These are phyloP conservation scores for Sherardia arvensis DNA, from an alignment of 257 asterid species.

Conservation along the genomic window DNA sequence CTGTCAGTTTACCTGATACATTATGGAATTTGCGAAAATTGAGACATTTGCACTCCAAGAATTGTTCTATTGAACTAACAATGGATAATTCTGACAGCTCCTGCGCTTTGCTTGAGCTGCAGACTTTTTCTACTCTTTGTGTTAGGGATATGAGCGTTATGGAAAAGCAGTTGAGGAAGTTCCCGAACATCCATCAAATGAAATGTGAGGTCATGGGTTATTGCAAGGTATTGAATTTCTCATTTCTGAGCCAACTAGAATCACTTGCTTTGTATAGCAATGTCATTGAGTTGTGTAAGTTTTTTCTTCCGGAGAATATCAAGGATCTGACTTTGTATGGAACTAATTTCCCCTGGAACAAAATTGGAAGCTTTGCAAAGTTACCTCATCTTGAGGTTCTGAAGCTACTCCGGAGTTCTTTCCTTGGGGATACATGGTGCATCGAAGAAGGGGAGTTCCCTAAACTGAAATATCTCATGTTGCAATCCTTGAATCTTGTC, in stretches of 20 bases:
- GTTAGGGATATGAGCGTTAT: too few species aligned
- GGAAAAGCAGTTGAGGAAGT: neutral
- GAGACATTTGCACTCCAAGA: neutral
- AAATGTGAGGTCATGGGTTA: neutral
- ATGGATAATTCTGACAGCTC: neutral
- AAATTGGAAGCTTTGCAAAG: neutral
- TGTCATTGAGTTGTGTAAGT: neutral
- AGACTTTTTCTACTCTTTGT: neutral
- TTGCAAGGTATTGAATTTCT: neutral
- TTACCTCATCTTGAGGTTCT: slow-evolving; percentile 7
- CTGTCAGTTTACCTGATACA: neutral
- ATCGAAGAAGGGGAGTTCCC: neutral
- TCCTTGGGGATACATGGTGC: slow-evolving; percentile 1
- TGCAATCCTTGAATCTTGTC: neutral
- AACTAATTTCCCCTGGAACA: neutral
- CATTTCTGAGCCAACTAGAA: neutral
- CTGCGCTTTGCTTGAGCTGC: neutral
- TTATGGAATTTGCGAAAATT: neutral
- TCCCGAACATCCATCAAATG: slow-evolving; percentile 1
- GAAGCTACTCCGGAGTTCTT: neutral
- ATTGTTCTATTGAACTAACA: neutral
- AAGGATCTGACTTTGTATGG: neutral
- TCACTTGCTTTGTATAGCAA: neutral
- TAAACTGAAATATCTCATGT: neutral
- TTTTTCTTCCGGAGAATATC: neutral